Evolutionary conservation across 164 flowering plant species (phyloP).

Genomic region (Malania oleifera): DNA sequence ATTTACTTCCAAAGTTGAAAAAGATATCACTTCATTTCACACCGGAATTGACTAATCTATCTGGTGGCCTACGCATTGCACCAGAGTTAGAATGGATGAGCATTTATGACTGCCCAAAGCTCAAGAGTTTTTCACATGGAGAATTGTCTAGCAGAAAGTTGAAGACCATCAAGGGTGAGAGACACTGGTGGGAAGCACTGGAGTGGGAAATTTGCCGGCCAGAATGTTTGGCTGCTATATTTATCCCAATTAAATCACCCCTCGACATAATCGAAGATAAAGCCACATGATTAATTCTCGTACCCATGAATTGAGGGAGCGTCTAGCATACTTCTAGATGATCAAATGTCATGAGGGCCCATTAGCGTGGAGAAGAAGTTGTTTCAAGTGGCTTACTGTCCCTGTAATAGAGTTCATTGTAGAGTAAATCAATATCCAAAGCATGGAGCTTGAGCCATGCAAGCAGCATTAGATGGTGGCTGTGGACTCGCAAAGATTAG

Average conservation of each 20-base stretch:
- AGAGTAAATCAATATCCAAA: too few species aligned
- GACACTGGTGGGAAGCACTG: slow-evolving; percentile 11
- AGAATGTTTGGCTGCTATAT: not conserved
- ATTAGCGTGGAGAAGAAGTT: too few species aligned
- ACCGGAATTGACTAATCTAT: slow-evolving; percentile 8
- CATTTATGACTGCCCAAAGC: slow-evolving; percentile 8
- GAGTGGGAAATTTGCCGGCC: not conserved
- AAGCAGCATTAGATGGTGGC: too few species aligned
- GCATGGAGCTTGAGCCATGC: too few species aligned
- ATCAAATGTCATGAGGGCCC: too few species aligned
- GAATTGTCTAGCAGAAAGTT: not conserved
- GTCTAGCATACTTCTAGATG: too few species aligned
- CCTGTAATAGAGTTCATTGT: too few species aligned
- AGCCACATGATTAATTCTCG: too few species aligned
- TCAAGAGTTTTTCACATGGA: not conserved
- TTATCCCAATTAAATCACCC: not conserved
- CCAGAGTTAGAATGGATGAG: not conserved
- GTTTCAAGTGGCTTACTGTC: too few species aligned
- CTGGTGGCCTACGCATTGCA: slow-evolving; percentile 6
- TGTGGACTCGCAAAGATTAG: too few species aligned
- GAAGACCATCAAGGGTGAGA: slow-evolving; percentile 2
- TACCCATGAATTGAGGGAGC: too few species aligned
- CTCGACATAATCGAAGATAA: slow-evolving; percentile 4
- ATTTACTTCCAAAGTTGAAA: slow-evolving; percentile 7
- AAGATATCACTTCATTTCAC: slow-evolving; percentile 4